Conservation (phyloP, 2,329 filamentous ascomycete species). For the Pestalotiopsis sp. region DNA sequence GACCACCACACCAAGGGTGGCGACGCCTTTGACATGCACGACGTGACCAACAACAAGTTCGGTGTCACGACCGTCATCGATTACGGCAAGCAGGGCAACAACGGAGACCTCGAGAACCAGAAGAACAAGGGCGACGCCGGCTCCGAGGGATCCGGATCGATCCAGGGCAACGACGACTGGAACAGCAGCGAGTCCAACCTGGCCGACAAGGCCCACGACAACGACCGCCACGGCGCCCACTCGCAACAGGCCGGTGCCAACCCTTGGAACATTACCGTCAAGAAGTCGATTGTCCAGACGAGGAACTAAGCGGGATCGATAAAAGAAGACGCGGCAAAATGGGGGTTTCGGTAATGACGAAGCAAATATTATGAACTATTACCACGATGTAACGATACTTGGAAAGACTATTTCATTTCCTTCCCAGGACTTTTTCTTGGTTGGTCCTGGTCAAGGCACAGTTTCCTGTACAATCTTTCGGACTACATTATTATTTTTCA, state of each 20-base stretch:
- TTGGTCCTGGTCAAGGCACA: background rate
- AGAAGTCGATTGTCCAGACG: conserved; percentile 18
- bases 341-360: background rate
- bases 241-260: background rate
- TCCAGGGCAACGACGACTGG: conserved; percentile 12
- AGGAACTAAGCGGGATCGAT: background rate
- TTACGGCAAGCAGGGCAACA: conserved; percentile 10
- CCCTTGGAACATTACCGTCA: conserved; percentile 17
- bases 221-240: background rate
- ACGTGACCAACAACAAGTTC: conserved; percentile 7
- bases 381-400: background rate
- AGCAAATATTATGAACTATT: background rate
- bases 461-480: background rate
- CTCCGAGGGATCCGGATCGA: conserved; percentile 12
- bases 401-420: background rate
- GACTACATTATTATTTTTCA: background rate
- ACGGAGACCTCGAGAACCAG: conserved; percentile 11
- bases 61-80: conserved; percentile 18
- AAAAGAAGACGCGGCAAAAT: background rate
- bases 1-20: background rate
- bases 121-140: conserved; percentile 9
- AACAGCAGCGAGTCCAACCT: conserved; percentile 16
- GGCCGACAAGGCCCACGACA: background rate
- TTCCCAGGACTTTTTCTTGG: background rate
- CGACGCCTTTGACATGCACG: conserved; percentile 16